Percentiles rank a stretch among this genome's conserved stretches.
These are phyloP conservation scores for Ambrosia trifida DNA, from an alignment of 129 eudicot genomes.

Conservation along the genomic window DNA sequence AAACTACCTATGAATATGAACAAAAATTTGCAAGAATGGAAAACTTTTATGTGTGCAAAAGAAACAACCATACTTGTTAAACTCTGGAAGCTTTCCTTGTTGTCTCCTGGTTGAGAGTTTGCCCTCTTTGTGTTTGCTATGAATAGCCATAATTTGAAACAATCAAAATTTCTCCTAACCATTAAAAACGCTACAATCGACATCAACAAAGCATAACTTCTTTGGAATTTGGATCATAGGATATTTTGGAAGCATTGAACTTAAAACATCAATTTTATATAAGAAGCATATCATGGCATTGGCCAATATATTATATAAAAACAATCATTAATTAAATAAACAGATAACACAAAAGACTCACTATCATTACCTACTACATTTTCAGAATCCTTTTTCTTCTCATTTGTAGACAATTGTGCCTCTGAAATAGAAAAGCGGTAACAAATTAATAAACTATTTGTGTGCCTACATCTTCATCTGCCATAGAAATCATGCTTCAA, in stretches of 20 bases:
- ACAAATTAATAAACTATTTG: slow-evolving; percentile 14
- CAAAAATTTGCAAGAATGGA: background rate
- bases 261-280: slow-evolving; percentile 9
- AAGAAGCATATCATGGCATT: slow-evolving; percentile 12
- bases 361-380: slow-evolving; percentile 31
- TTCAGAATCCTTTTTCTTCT: slow-evolving; percentile 10
- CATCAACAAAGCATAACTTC: slow-evolving; percentile 1
- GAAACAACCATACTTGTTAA: slow-evolving; percentile 25
- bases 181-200: background rate
- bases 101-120: slow-evolving; percentile 9
- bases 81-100: slow-evolving; percentile 20
- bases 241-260: background rate
- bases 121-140: slow-evolving; percentile 20
- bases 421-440: slow-evolving; percentile 16
- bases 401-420: slow-evolving; percentile 29
- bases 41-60: slow-evolving; percentile 5
- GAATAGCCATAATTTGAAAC: background rate
- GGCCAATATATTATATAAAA: slow-evolving; percentile 16
- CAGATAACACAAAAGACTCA: background rate
- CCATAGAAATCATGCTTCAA: background rate
- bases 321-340: background rate
- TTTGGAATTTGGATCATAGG: background rate
- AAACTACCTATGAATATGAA: slow-evolving; percentile 20
- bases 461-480: slow-evolving; percentile 14
- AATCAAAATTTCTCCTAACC: background rate